Percentiles rank a stretch among this genome's conserved stretches.
These are phyloP conservation scores for Arthrobotrys sinensis DNA, from an alignment of 2,329 filamentous ascomycete genomes.

Conservation along the genomic window DNA sequence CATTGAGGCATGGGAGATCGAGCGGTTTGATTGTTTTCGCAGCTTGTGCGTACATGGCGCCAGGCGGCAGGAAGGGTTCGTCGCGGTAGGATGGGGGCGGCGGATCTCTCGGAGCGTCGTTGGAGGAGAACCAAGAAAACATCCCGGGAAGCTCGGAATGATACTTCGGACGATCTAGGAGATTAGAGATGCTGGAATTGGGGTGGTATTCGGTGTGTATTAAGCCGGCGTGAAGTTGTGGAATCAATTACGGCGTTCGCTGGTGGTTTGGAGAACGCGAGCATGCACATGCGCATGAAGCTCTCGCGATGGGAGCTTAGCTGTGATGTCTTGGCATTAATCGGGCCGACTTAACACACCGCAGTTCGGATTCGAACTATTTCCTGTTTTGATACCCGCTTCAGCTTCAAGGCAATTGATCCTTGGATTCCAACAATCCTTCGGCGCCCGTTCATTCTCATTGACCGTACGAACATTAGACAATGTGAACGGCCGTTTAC, in stretches of 20 bases:
- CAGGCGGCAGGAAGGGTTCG: slow-evolving; percentile 26
- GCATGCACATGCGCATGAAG: background rate
- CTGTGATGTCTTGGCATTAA: slow-evolving; percentile 37
- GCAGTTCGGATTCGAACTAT: slow-evolving; percentile 53
- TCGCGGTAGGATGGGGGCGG: slow-evolving; percentile 57
- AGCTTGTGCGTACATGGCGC: slow-evolving; percentile 35
- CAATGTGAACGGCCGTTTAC: background rate
- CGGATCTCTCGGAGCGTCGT: slow-evolving; percentile 27
- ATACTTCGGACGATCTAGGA: slow-evolving; percentile 1
- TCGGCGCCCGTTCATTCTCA: background rate
- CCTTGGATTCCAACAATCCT: background rate
- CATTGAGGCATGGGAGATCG: slow-evolving; percentile 82
- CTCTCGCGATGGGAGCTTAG: slow-evolving; percentile 30
- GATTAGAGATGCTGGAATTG: background rate
- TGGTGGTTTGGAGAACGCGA: slow-evolving; percentile 10
- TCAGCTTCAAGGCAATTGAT: background rate
- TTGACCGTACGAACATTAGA: background rate
- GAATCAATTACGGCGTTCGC: background rate
- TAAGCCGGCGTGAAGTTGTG: background rate
- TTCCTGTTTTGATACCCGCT: slow-evolving; percentile 20
- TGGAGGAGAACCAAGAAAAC: slow-evolving; percentile 49
- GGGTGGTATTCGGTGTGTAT: slow-evolving; percentile 8
- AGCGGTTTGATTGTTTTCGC: slow-evolving; percentile 71
- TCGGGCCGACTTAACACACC: slow-evolving; percentile 29
- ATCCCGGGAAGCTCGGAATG: background rate